Evolutionary conservation across 176 grass and related monocot genomes (phyloP), one percentile per base, ranked within the genome.

Genomic region (Ampelocalamus luodianensis): DNA sequence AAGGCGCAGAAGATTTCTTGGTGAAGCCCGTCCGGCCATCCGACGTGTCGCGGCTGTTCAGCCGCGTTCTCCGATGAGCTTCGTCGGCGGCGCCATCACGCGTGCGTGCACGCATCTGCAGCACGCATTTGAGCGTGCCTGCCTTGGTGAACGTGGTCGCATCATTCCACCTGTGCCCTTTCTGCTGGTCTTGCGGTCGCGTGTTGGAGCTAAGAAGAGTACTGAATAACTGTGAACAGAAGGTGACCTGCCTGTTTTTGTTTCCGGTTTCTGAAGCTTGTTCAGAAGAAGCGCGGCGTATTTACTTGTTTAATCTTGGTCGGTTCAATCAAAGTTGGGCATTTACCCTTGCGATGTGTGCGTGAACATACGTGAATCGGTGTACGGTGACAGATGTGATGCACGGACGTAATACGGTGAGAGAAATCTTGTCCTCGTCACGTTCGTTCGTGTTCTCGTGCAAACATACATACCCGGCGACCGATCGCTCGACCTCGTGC

Each of bases 1-100:
- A 98, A 71, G 96, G 96, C 36, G 96, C 96, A 2, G 91, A 90
- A 55, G 93, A 93, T 66, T 98, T 98, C 91, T 71, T 98, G 87
- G 83, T 93, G 91, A 98, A 98, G 80, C 93, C 96, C 29, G 87
- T 98, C 46, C 72, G 83, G 27, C 66, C 76, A 10, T 90, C 89
- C 2, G 96, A 95, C 69, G 89, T 98, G 45, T 89, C 85, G 6
- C 85, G 96, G 13, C 61, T 98, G 54, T 91, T 92, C 68, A 84
- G 51, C 85, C 87, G 89, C 68, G 65, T 95, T 48, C 86, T 91
- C 15, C 71, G 48, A 1, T 94, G 60, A 94, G 48, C 60, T 29
- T 44, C 37, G 58, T 5, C 32, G 65, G 38, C 43, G 43, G 43
- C 43, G 62, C 62, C 62, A 12, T 5, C 58, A 61, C n/a, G 58